Base-by-base conservation (phyloP, 2,329 filamentous ascomycete species). In the Nemania sp. region DNA sequence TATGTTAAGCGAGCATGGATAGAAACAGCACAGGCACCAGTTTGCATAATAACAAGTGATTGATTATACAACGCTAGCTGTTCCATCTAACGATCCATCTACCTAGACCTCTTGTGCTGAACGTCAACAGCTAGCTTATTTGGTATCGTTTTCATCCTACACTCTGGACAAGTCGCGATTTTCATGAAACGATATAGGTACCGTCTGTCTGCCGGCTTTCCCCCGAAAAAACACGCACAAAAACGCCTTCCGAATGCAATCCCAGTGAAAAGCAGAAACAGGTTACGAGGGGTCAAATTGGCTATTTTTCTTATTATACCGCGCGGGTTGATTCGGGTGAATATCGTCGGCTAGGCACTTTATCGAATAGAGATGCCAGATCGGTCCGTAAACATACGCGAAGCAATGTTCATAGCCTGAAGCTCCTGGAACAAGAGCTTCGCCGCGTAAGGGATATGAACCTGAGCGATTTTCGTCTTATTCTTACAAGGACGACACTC, bases 381-480 rank as follows among this genome's bases (percentile, higher is more conserved):
- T 60, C 90, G 81, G 74, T 91, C 90, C 40, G 94, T 98, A 76
- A 96, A 99, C 92, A 99, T 94, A 75, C 95, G 89, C 34, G 94
- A 90, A 11, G 95, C 94, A 76, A 99, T 98, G 77, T 98, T 98
- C 95, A 99, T 99, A 51, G 92, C 89, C 74, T 93, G 91, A 68
- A 99, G 81, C 80, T 99, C 95, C 81, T 99, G 95, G 88, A 99
- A 99, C 52, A 99, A 86, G 51, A 99, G 83, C 81, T 99, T 99
- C 63, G 95, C 95, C 2, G 95, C 95, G 74, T 99, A 99, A 0
- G 95, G 95, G 67, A 99, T 96, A 75, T 98, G 92, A 58, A 99
- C 90, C 77, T 99, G 95, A 5, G 94, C 95, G 76, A 99, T 98
- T 80, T 91, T 92, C 65, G 94, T 97, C 85, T 98, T 98, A 83